phyloP scores from a whole-genome alignment of 2,329 filamentous ascomycete species.

The Phialemoniopsis sp. region DNA sequence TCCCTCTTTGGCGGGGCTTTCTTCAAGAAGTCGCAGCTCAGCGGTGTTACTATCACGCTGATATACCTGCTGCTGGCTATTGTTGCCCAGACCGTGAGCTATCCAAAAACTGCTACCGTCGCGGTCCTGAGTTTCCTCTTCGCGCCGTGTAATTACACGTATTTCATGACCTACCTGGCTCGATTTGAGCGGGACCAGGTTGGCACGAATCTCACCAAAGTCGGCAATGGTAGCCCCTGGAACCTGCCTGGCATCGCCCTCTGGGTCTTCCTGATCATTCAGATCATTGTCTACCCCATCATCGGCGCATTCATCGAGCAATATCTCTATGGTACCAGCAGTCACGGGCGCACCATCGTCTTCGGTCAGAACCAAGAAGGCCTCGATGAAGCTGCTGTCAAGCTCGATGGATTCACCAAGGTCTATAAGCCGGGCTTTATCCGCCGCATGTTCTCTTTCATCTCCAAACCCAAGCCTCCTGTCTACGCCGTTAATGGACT shows the following conservation, averaged over 20 bases:
- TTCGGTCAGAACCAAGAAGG: constrained; percentile 20
- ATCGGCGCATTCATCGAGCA: constrained; percentile 73
- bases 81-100: constrained; percentile 70
- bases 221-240: constrained; percentile 64
- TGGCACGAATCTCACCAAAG: constrained; percentile 56
- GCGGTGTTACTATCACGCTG: constrained; percentile 75
- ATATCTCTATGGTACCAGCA: constrained; percentile 70
- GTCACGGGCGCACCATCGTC: constrained; percentile 51
- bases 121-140: constrained; percentile 72
- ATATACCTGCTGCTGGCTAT: constrained; percentile 73
- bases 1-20: constrained; percentile 78
- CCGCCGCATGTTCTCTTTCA: constrained; percentile 43
- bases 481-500: constrained; percentile 78
- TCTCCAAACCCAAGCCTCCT: constrained; percentile 49
- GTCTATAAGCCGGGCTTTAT: constrained; percentile 66
- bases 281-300: constrained; percentile 74
- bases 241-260: constrained; percentile 68
- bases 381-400: constrained; percentile 52
- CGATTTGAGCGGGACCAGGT: constrained; percentile 65
- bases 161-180: constrained; percentile 71
- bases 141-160: constrained; percentile 83
- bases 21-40: constrained; percentile 84
- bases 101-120: constrained; percentile 59
- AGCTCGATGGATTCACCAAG: constrained; percentile 72
- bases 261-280: constrained; percentile 72